These are phyloP conservation scores for Rhytidiadelphus loreus DNA, from an alignment of 225 moss, liverwort and hornwort species.

Conservation along the genomic window DNA sequence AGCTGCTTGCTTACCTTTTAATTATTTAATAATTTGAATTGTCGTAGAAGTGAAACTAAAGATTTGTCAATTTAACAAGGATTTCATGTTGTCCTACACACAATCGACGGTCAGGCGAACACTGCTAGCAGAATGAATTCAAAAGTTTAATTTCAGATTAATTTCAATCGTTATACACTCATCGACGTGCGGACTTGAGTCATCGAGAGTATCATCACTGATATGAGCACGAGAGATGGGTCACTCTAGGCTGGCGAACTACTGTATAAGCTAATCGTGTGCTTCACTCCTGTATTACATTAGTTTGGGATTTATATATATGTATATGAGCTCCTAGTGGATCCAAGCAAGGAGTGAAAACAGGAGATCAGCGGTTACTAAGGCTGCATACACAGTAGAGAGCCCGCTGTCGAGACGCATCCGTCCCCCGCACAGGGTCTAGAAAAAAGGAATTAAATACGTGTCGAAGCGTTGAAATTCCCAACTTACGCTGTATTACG, in stretches of 20 bases:
- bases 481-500: background rate
- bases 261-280: background rate
- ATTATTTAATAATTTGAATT: background rate
- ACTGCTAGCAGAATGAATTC: background rate
- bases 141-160: too few relatives aligned
- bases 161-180: background rate
- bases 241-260: background rate
- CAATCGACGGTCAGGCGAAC: background rate
- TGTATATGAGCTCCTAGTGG: background rate
- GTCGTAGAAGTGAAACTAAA: background rate
- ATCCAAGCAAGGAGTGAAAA: background rate
- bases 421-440: too few relatives aligned
- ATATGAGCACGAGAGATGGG: background rate
- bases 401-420: background rate
- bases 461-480: background rate
- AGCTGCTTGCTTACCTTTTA: background rate
- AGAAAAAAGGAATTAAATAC: background rate
- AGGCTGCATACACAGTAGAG: background rate
- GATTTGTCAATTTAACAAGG: background rate
- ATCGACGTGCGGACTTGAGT: background rate
- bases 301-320: too few relatives aligned
- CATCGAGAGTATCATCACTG: background rate
- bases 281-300: background rate
- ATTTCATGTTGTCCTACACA: too few relatives aligned
- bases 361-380: background rate